Evolutionary conservation across 139 green algal genomes (phyloP), one percentile per base, ranked within the genome.

Genomic region (Auxenochlorella protothecoides): DNA sequence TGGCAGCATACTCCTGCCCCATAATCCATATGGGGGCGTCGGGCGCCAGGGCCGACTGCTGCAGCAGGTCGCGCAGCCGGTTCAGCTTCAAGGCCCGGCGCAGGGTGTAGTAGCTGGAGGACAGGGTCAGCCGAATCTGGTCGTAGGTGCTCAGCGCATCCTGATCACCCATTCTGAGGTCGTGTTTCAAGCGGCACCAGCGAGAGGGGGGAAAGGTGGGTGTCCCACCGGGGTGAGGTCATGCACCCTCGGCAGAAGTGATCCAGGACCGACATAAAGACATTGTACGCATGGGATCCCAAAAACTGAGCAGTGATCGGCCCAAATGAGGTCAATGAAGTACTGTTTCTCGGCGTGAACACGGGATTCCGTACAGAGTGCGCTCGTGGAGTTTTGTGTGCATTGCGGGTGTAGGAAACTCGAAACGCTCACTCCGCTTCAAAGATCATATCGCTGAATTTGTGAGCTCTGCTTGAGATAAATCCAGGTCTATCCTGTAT

Each of bases 1-100:
- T 9, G 57, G 64, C 61, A 9, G 56, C 53, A 53, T 82, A 79
- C 14, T 16, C 15, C 7, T 66, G 53, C 2, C 77, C 77, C 53
- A 82, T 55, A 27, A 82, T 53, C 44, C 53, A 72, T 12, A 82
- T 55, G 3, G 77, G 63, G 6, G 55, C 54, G 3, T 74, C 72
- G 6, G 51, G 57, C 14, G 57, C 54, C 4, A 79, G 53, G 6
- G 4, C 11, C 0, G 60, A 66, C 3, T 55, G 5, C 55, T 83
- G 75, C 10, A 92, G 68, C 10, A 84, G 71, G 7, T 88, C 85
- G 27, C 82, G 70, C 14, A 93, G 76, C 52, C 79, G 79, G 10
- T 71, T 74, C 5, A 93, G 70, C 2, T 88, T 78, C 15, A 93
- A 75, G 2, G 71, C 75, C 6, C 88, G 77, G 2, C 80, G 72